A percentile compares a stretch with the other conserved stretches of the same genome.
Evolutionary conservation across 2,329 filamentous ascomycete genomes (phyloP).

Genomic region (Aspergillus hortae): DNA sequence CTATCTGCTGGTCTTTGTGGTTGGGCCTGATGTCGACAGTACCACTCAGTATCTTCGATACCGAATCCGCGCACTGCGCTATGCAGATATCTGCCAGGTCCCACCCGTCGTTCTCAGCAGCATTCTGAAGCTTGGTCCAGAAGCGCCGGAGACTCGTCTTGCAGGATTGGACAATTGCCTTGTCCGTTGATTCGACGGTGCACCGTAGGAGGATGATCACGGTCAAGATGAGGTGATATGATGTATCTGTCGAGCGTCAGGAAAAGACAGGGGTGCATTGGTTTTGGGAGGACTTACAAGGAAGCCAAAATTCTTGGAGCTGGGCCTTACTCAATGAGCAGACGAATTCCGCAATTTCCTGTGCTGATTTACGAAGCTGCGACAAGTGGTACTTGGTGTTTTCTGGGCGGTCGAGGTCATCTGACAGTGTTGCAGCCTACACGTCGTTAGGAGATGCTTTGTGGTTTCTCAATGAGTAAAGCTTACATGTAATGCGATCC

Average conservation of each 20-base stretch:
- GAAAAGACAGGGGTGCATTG: not conserved
- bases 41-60: constrained; percentile 11
- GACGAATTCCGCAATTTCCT: constrained; percentile 21
- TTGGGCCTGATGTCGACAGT: not conserved
- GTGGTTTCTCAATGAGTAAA: not conserved
- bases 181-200: constrained; percentile 14
- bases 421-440: constrained; percentile 26
- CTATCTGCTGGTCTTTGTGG: not conserved
- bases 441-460: not conserved
- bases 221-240: constrained; percentile 27
- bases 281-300: constrained; percentile 17
- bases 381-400: constrained; percentile 17
- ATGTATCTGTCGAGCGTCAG: constrained; percentile 17
- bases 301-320: constrained; percentile 26
- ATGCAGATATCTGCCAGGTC: constrained; percentile 20
- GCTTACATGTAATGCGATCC: constrained; percentile 31
- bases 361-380: constrained; percentile 20
- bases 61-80: constrained; percentile 14
- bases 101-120: constrained; percentile 15
- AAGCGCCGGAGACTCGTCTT: constrained; percentile 9
- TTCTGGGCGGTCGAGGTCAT: constrained; percentile 23
- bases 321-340: constrained; percentile 17
- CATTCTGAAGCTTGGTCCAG: constrained; percentile 12
- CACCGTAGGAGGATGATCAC: constrained; percentile 16
- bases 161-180: constrained; percentile 11